These are phyloP conservation scores for Physcomitrium patens DNA, from an alignment of 225 moss, liverwort and hornwort genomes.

Conservation along the genomic window DNA sequence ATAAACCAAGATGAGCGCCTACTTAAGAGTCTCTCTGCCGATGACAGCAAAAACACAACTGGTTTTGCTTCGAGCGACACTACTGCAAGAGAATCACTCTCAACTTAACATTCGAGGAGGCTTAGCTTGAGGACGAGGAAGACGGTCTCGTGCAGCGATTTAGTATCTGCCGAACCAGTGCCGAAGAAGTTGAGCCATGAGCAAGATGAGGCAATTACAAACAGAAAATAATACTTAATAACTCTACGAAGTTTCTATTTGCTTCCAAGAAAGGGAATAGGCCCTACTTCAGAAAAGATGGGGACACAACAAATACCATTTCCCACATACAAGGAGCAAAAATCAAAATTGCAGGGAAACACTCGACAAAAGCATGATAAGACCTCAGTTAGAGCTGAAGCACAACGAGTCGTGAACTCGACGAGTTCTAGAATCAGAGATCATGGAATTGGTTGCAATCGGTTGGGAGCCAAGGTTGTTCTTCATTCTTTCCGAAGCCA, in stretches of 20 bases:
- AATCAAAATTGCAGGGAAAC: slow-evolving; percentile 37
- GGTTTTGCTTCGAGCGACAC: slow-evolving; percentile 7
- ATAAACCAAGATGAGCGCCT: slow-evolving; percentile 26
- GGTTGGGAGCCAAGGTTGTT: too few relatives aligned
- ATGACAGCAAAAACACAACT: slow-evolving; percentile 24
- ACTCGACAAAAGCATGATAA: slow-evolving; percentile 22
- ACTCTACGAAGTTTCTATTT: slow-evolving; percentile 18
- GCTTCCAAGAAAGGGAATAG: slow-evolving; percentile 16
- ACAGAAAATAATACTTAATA: slow-evolving; percentile 18
- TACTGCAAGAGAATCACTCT: slow-evolving; percentile 21
- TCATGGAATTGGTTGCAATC: too few relatives aligned
- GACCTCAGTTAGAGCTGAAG: background rate
- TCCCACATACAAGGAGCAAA: slow-evolving; percentile 26
- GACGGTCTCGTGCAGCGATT: slow-evolving; percentile 37
- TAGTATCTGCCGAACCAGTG: slow-evolving; percentile 35
- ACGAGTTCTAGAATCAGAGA: too few relatives aligned
- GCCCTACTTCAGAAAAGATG: slow-evolving; percentile 17
- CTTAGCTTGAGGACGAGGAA: slow-evolving; percentile 41
- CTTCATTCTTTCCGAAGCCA: too few relatives aligned
- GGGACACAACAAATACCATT: slow-evolving; percentile 19
- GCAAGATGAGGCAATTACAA: slow-evolving; percentile 33
- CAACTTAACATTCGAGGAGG: slow-evolving; percentile 29
- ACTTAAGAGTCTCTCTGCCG: slow-evolving; percentile 24
- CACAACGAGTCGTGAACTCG: background rate
- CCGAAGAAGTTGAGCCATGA: slow-evolving; percentile 26